A percentile compares a stretch with the other conserved stretches of the same genome.
Conservation (phyloP, 805 yeast genomes). For the Myxozyma kluyveri region DNA sequence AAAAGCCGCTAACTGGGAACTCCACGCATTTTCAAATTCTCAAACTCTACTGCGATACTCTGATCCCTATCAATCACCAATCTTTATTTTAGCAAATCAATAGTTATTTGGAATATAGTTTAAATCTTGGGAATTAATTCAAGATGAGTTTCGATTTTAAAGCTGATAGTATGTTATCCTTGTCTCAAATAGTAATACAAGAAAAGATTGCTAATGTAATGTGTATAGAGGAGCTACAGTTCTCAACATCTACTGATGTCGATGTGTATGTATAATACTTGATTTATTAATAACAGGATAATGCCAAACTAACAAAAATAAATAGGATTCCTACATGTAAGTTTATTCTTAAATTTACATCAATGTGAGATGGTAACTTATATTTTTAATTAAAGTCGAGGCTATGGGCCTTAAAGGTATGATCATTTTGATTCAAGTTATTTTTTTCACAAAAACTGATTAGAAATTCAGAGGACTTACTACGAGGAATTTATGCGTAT, state of each 20-base stretch:
- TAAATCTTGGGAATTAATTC: neutral
- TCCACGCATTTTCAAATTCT: no score
- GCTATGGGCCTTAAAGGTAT: constrained; percentile 33
- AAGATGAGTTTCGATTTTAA: constrained; percentile 23
- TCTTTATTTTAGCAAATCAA: neutral
- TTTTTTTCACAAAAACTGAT: neutral
- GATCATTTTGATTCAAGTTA: constrained; percentile 9
- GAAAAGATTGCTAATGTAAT: neutral
- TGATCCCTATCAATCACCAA: no score
- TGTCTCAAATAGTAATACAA: neutral
- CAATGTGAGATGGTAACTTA: constrained; percentile 4
- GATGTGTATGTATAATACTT: constrained; percentile 33
- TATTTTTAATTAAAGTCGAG: constrained; percentile 24
- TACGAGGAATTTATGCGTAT: constrained; percentile 68
- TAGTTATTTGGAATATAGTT: neutral
- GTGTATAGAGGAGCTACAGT: constrained; percentile 47
- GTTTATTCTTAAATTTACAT: constrained; percentile 4
- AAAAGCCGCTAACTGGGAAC: no score
- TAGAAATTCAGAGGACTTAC: constrained; percentile 36
- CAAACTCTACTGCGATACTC: no score
- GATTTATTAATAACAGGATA: neutral
- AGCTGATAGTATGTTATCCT: constrained; percentile 13
- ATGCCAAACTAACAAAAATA: neutral
- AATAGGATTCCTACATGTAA: constrained; percentile 28
- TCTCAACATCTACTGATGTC: constrained; percentile 58